Conservation (phyloP, 2,329 filamentous ascomycete species). For the Cercospora canescens region DNA sequence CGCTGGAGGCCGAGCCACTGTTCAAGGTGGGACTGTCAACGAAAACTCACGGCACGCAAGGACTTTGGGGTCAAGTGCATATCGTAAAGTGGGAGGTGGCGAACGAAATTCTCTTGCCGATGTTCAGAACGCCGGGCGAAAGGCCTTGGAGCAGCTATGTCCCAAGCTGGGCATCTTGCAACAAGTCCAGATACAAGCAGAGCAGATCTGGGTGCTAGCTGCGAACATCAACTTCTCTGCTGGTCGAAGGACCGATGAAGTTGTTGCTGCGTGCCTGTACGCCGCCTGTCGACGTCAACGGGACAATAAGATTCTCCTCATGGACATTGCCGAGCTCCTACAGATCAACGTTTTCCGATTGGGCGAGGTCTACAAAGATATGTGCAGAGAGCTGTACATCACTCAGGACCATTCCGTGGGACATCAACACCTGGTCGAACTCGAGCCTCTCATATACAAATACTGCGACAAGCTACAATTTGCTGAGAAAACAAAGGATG, state of each 20-base stretch:
- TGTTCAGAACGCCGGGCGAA: slow-evolving; percentile 48
- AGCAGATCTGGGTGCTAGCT: slow-evolving; percentile 46
- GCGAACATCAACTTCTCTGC: slow-evolving; percentile 70
- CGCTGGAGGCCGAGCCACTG: slow-evolving; percentile 79
- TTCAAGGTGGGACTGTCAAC: slow-evolving; percentile 85
- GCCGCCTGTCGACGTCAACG: slow-evolving; percentile 78
- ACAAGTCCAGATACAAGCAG: slow-evolving; percentile 40
- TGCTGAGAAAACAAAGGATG: slow-evolving; percentile 73
- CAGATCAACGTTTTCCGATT: slow-evolving; percentile 88
- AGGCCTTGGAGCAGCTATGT: slow-evolving; percentile 41
- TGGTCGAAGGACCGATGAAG: slow-evolving; percentile 79
- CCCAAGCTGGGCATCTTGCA: slow-evolving; percentile 41
- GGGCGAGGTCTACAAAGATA: slow-evolving; percentile 83
- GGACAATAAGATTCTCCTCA: slow-evolving; percentile 85
- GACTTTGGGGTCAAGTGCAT: slow-evolving; percentile 52
- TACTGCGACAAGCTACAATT: slow-evolving; percentile 94
- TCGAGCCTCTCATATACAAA: slow-evolving; percentile 87
- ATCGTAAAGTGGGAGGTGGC: slow-evolving; percentile 44
- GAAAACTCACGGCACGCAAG: slow-evolving; percentile 82
- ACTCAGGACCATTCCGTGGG: slow-evolving; percentile 46
- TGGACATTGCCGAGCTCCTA: slow-evolving; percentile 88
- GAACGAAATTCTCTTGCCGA: slow-evolving; percentile 59
- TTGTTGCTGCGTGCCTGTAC: slow-evolving; percentile 89
- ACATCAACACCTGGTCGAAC: slow-evolving; percentile 65
- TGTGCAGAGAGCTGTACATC: slow-evolving; percentile 68